Conservation (phyloP, 805 yeast genomes). For the Yamadazyma takamatsuzukensis region DNA sequence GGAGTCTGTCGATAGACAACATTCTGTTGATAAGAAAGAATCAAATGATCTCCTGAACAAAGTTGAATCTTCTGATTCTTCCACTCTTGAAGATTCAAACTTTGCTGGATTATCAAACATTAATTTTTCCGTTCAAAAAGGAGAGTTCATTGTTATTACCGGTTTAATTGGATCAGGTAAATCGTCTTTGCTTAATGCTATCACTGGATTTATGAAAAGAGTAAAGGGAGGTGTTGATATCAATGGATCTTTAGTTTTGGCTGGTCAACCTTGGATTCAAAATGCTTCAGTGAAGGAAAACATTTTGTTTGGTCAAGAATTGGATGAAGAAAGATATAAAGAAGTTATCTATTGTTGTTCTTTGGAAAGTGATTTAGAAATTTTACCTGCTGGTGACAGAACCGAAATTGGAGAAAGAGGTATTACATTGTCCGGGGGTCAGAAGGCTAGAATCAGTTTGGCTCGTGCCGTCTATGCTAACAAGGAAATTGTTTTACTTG, state of each 20-base stretch:
- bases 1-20: slow-evolving; percentile 1
- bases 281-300: slow-evolving; percentile 32
- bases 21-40: background rate
- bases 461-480: slow-evolving; percentile 35
- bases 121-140: slow-evolving; percentile 22
- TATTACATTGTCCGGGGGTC: slow-evolving; percentile 36
- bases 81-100: slow-evolving; percentile 6
- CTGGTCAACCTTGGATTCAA: slow-evolving; percentile 38
- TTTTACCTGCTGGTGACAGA: slow-evolving; percentile 31
- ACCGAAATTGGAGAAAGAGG: slow-evolving; percentile 39
- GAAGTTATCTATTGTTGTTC: slow-evolving; percentile 28
- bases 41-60: no score
- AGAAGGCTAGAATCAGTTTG: slow-evolving; percentile 33
- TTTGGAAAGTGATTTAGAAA: slow-evolving; percentile 28
- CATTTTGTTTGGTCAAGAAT: slow-evolving; percentile 25
- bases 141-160: slow-evolving; percentile 34
- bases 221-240: slow-evolving; percentile 25
- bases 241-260: slow-evolving; percentile 25
- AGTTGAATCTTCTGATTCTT: slow-evolving; percentile 1
- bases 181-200: slow-evolving; percentile 33
- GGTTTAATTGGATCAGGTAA: slow-evolving; percentile 37
- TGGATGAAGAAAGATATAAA: slow-evolving; percentile 20
- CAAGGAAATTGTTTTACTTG: slow-evolving; percentile 26
- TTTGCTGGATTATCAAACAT: slow-evolving; percentile 28
- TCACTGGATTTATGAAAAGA: slow-evolving; percentile 36